Percentiles rank a stretch among this genome's conserved stretches.
phyloP scores from a whole-genome alignment of 257 asterid species.

The Salvia rosmarinus region DNA sequence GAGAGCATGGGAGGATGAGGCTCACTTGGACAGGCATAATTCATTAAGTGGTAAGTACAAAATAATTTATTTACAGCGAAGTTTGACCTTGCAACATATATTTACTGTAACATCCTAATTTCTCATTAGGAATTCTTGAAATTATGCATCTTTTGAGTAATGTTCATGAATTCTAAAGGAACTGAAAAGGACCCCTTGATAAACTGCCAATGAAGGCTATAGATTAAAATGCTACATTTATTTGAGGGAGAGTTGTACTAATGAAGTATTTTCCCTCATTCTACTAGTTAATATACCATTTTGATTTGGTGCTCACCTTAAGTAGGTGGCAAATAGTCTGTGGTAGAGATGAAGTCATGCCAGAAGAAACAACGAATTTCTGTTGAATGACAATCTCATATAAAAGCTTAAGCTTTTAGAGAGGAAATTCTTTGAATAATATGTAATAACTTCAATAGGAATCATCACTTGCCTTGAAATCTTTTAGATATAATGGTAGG shows the following conservation, averaged over 20 bases:
- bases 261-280: slow-evolving; percentile 1
- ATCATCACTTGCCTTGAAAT: background rate
- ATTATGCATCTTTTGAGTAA: background rate
- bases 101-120: slow-evolving; percentile 8
- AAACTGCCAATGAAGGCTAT: background rate
- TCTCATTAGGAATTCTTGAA: background rate
- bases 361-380: background rate
- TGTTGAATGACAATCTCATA: background rate
- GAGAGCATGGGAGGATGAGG: slow-evolving; percentile 98
- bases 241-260: slow-evolving; percentile 2
- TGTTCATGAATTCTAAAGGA: background rate
- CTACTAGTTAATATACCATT: background rate
- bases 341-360: background rate
- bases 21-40: slow-evolving; percentile 69
- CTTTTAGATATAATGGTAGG: no score
- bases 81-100: slow-evolving; percentile 14
- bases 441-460: background rate
- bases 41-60: slow-evolving; percentile 61
- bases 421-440: background rate
- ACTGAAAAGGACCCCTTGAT: background rate
- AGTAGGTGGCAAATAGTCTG: background rate
- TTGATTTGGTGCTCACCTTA: background rate
- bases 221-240: background rate
- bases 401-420: background rate
- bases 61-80: slow-evolving; percentile 6